Conservation (phyloP, 2,329 filamentous ascomycete species). For the Zymoseptoria ardabiliae region DNA sequence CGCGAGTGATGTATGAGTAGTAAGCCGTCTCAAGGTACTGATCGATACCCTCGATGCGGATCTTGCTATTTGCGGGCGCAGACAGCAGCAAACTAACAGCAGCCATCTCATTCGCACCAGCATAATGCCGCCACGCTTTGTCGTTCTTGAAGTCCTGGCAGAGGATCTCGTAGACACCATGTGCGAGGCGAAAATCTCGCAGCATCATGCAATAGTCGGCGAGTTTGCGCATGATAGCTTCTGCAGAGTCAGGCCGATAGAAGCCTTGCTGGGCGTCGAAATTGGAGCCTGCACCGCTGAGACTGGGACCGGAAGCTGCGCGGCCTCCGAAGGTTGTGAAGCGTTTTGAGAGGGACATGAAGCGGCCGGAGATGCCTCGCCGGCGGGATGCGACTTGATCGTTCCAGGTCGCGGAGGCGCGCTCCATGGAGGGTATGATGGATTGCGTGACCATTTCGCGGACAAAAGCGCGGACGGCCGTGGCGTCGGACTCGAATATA, state of each 20-base stretch:
- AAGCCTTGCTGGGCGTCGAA: conserved; percentile 74
- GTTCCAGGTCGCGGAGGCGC: conserved; percentile 85
- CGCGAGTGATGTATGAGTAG: conserved; percentile 88
- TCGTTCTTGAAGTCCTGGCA: conserved; percentile 85
- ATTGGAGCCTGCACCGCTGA: conserved; percentile 50
- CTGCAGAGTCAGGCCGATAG: conserved; percentile 74
- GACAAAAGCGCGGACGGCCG: conserved; percentile 79
- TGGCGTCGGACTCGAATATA: conserved; percentile 87
- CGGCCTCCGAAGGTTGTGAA: conserved; percentile 76
- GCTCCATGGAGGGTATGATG: conserved; percentile 92
- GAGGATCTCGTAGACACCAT: conserved; percentile 85
- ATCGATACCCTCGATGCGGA: conserved; percentile 72
- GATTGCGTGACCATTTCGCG: conserved; percentile 94
- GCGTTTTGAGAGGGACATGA: conserved; percentile 86
- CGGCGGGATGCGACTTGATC: conserved; percentile 90
- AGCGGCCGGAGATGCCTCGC: conserved; percentile 81
- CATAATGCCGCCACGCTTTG: conserved; percentile 94
- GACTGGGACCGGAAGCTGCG: conserved; percentile 45
- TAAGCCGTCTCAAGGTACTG: conserved; percentile 82
- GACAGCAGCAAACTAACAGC: conserved; percentile 75
- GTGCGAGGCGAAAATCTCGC: conserved; percentile 86
- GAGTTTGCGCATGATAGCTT: conserved; percentile 86
- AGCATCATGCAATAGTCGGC: conserved; percentile 97
- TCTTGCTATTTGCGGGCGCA: conserved; percentile 65
- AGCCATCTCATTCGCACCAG: conserved; percentile 91